A percentile compares a stretch with the other conserved stretches of the same genome.
phyloP scores from a whole-genome alignment of 768 basidiomycete genomes.

The Strobilomyces echinocephalus region DNA sequence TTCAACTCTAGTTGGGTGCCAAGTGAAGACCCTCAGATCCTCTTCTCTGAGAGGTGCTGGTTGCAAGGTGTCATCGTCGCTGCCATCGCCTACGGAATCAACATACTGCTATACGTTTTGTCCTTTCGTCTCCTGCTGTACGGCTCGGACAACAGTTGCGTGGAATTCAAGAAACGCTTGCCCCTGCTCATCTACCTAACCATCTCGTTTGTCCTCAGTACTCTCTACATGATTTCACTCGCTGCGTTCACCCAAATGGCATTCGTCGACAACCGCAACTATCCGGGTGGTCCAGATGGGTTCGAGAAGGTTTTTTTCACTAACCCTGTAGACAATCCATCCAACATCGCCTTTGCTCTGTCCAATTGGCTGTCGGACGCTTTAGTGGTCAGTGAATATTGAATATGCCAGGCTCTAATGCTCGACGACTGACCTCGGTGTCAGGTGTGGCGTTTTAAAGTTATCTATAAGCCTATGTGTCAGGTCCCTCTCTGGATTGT shows the following conservation, averaged over 20 bases:
- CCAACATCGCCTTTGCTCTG: constrained; percentile 5
- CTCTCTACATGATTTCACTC: constrained; percentile 15
- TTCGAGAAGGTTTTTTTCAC: constrained; percentile 20
- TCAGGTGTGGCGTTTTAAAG: constrained; percentile 17
- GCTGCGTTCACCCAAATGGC: constrained; percentile 24
- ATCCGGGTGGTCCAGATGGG: constrained; percentile 28
- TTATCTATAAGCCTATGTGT: constrained; percentile 7
- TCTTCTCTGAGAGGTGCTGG: constrained; percentile 16
- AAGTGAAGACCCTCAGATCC: constrained; percentile 5
- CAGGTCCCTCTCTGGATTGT: constrained; percentile 6
- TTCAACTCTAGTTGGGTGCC: constrained; percentile 17
- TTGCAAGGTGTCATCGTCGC: constrained; percentile 14
- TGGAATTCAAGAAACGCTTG: constrained; percentile 1
- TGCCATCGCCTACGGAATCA: constrained; percentile 8
- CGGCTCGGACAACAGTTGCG: background rate
- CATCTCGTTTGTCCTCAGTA: constrained; percentile 6
- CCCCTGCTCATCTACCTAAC: constrained; percentile 7
- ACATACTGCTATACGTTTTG: constrained; percentile 2
- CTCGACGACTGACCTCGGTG: background rate
- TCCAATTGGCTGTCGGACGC: constrained; percentile 17
- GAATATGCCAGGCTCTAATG: background rate
- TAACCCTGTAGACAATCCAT: constrained; percentile 11
- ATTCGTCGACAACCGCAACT: constrained; percentile 32
- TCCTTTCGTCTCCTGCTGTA: constrained; percentile 10
- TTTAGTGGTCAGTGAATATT: constrained; percentile 12